Percentiles rank a stretch among this genome's conserved stretches.
phyloP scores from a whole-genome alignment of 2,329 filamentous ascomycete genomes.

The Hypoxylon sp. region DNA sequence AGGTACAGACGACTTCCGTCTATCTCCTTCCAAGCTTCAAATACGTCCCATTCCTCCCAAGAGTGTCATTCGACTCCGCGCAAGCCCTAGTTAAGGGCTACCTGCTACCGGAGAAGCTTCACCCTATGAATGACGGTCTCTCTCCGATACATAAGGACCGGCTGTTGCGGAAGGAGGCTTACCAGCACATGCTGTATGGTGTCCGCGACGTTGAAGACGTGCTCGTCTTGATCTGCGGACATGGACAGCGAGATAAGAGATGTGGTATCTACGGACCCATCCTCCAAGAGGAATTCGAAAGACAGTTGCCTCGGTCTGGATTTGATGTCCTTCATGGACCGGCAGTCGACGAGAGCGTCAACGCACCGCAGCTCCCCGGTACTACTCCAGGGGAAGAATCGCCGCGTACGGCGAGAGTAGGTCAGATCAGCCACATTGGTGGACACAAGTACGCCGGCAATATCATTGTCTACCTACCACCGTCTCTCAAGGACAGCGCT shows the following conservation, averaged over 20 bases:
- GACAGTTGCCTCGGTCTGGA: constrained; percentile 66
- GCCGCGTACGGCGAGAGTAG: constrained; percentile 70
- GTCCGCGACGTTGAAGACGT: constrained; percentile 77
- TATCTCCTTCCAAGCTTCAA: constrained; percentile 88
- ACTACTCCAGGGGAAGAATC: constrained; percentile 37
- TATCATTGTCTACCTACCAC: constrained; percentile 84
- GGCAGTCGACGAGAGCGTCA: constrained; percentile 58
- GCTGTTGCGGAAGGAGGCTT: constrained; percentile 66
- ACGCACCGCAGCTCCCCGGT: constrained; percentile 50
- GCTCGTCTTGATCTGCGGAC: constrained; percentile 89
- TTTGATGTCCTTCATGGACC: constrained; percentile 65
- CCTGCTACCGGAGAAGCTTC: constrained; percentile 74
- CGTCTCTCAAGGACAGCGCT: constrained; percentile 58
- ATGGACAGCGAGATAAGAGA: constrained; percentile 83
- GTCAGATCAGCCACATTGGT: constrained; percentile 82
- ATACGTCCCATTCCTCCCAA: constrained; percentile 80
- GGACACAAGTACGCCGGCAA: constrained; percentile 91
- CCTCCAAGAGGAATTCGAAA: constrained; percentile 78
- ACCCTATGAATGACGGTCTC: constrained; percentile 72
- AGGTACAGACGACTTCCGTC: constrained; percentile 72
- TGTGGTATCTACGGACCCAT: constrained; percentile 87
- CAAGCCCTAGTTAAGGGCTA: constrained; percentile 75
- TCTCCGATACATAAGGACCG: constrained; percentile 71
- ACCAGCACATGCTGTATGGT: constrained; percentile 65
- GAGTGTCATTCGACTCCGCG: constrained; percentile 69